These are phyloP conservation scores for Tylopilus subfusipes DNA, from an alignment of 768 basidiomycete genomes.

Conservation along the genomic window DNA sequence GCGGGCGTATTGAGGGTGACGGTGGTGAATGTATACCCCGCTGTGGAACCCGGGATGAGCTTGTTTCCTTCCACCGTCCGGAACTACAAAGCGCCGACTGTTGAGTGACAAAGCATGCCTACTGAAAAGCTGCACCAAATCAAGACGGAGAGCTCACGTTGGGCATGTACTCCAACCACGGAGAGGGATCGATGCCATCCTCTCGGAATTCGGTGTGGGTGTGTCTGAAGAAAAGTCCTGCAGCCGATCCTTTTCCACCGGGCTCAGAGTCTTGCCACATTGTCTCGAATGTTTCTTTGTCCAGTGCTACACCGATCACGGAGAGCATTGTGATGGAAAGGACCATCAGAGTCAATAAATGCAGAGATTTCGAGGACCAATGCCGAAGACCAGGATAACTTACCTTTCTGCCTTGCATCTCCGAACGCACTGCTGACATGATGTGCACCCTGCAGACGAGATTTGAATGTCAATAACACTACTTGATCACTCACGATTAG, in stretches of 20 bases:
- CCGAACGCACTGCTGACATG: slow-evolving; percentile 60
- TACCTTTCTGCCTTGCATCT: slow-evolving; percentile 55
- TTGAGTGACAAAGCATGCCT: not conserved
- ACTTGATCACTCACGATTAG: not conserved
- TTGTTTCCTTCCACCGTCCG: slow-evolving; percentile 37
- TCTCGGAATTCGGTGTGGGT: slow-evolving; percentile 59
- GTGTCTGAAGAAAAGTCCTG: slow-evolving; percentile 62
- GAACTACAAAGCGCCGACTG: slow-evolving; percentile 22
- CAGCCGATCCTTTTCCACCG: slow-evolving; percentile 41
- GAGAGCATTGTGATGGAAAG: not conserved
- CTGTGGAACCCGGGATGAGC: slow-evolving; percentile 39
- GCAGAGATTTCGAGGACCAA: not conserved
- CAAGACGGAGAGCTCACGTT: slow-evolving; percentile 35
- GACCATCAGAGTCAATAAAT: not conserved
- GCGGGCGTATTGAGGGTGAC: slow-evolving; percentile 62
- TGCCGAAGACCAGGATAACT: slow-evolving; percentile 7
- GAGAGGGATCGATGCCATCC: slow-evolving; percentile 31
- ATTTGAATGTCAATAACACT: not conserved
- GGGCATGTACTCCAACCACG: slow-evolving; percentile 50
- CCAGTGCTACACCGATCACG: slow-evolving; percentile 46
- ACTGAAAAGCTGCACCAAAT: not conserved
- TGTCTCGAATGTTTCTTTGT: slow-evolving; percentile 67
- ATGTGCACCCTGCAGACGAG: slow-evolving; percentile 64
- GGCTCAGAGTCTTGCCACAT: slow-evolving; percentile 73
- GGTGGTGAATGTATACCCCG: slow-evolving; percentile 61